A percentile compares a stretch with the other conserved stretches of the same genome.
These are phyloP conservation scores for Alloascoidea hylecoeti DNA, from an alignment of 805 yeast genomes.

Conservation along the genomic window DNA sequence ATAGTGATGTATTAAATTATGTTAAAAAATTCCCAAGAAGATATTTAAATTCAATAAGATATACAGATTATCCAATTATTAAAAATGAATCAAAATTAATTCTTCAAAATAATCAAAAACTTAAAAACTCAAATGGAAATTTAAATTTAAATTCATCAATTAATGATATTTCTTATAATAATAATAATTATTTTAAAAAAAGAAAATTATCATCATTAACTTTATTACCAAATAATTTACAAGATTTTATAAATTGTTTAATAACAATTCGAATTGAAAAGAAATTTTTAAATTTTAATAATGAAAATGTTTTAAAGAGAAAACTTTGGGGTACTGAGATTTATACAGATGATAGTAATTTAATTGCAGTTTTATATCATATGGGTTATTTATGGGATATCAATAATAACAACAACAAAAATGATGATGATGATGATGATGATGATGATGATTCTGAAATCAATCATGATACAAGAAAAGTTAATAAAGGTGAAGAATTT, in stretches of 20 bases:
- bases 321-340: conserved; percentile 85
- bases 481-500: conserved; percentile 11
- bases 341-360: conserved; percentile 89
- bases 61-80: conserved; percentile 19
- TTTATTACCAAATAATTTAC: conserved; percentile 7
- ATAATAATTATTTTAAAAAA: too few species aligned
- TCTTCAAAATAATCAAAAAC: background rate
- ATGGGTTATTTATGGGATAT: conserved; percentile 51
- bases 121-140: background rate
- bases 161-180: too few species aligned
- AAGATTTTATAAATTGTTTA: conserved; percentile 19
- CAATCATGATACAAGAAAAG: conserved; percentile 24
- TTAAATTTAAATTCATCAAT: background rate
- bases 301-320: conserved; percentile 29
- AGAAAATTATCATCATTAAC: background rate
- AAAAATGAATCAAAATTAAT: background rate
- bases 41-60: conserved; percentile 40
- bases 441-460: conserved; percentile 16
- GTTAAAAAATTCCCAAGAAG: conserved; percentile 28
- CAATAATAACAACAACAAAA: conserved; percentile 13
- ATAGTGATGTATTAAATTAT: conserved; percentile 22
- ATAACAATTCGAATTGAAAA: conserved; percentile 45
- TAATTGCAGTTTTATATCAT: conserved; percentile 62
- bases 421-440: conserved; percentile 9
- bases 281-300: conserved; percentile 21